phyloP scores from a whole-genome alignment of 192 early-diverging fungal genomes.

The Lunasporangiospora selenospora region DNA sequence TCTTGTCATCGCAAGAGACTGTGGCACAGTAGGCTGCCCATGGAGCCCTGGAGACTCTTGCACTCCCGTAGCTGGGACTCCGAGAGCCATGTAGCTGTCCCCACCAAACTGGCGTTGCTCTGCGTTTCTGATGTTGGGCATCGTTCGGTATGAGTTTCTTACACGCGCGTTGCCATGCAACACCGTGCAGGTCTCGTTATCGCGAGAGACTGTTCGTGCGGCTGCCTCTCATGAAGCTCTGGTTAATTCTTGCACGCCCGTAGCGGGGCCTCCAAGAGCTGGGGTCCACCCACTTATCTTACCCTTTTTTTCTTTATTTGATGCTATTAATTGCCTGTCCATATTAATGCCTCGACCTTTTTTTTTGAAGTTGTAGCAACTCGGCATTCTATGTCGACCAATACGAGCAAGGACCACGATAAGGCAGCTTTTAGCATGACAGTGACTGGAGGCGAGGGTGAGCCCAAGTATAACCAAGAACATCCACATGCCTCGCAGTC shows the following conservation, averaged over 20 bases:
- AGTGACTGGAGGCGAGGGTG: conserved; percentile 1
- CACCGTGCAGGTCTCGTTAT: conserved; percentile 21
- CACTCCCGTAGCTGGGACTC: conserved; percentile 22
- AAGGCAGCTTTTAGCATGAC: background rate
- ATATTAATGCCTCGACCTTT: background rate
- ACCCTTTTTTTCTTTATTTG: conserved; percentile 6
- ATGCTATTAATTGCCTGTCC: conserved; percentile 15
- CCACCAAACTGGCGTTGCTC: conserved; percentile 24
- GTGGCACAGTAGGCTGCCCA: conserved; percentile 19
- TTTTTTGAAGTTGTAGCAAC: background rate
- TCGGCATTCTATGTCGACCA: conserved; percentile 1
- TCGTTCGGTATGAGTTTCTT: conserved; percentile 24
- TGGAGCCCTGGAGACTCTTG: conserved; percentile 11
- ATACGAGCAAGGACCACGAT: conserved; percentile 2
- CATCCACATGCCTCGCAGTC: background rate
- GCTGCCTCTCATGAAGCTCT: conserved; percentile 27
- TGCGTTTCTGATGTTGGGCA: conserved; percentile 21
- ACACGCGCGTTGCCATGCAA: conserved; percentile 20
- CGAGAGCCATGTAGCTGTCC: conserved; percentile 26
- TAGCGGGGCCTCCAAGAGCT: conserved; percentile 16
- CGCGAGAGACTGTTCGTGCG: conserved; percentile 16
- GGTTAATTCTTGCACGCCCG: conserved; percentile 22
- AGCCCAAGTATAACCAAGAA: background rate
- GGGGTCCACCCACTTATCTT: conserved; percentile 19
- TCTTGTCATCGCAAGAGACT: conserved; percentile 20